phyloP scores from a whole-genome alignment of 2,329 filamentous ascomycete species.

The Calonectria pauciramosa region DNA sequence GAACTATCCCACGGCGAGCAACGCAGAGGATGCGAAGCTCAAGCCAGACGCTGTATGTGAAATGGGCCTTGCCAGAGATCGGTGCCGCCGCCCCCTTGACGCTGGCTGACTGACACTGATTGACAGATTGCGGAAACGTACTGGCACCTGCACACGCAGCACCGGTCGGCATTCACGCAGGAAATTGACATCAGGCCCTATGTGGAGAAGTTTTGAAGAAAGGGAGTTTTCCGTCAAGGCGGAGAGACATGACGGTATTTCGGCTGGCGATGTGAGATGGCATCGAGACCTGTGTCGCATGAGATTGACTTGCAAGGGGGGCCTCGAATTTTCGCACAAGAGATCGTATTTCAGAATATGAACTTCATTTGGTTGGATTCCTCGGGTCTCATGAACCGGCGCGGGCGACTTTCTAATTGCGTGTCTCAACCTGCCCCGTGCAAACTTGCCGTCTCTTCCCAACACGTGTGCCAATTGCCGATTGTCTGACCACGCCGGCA shows the following conservation, averaged over 20 bases:
- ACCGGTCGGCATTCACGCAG: constrained; percentile 82
- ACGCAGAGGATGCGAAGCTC: constrained; percentile 73
- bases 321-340: neutral
- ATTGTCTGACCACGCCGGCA: neutral
- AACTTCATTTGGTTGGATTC: constrained; percentile 4
- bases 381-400: neutral
- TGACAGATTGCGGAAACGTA: constrained; percentile 87
- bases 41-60: constrained; percentile 78
- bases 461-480: neutral
- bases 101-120: constrained; percentile 26
- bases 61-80: neutral
- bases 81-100: neutral
- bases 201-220: constrained; percentile 82
- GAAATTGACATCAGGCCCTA: constrained; percentile 86
- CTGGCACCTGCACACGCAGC: constrained; percentile 87
- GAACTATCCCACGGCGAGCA: constrained; percentile 59
- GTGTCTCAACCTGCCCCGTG: neutral
- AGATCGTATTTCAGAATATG: neutral
- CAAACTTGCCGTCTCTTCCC: neutral
- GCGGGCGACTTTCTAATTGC: neutral
- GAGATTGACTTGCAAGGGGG: neutral
- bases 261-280: neutral
- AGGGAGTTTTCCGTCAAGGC: neutral
- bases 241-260: neutral
- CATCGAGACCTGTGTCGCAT: neutral